Percentiles rank a stretch among this genome's conserved stretches.
Conservation (phyloP, 306 rosid species). For the Luffa aegyptiaca region DNA sequence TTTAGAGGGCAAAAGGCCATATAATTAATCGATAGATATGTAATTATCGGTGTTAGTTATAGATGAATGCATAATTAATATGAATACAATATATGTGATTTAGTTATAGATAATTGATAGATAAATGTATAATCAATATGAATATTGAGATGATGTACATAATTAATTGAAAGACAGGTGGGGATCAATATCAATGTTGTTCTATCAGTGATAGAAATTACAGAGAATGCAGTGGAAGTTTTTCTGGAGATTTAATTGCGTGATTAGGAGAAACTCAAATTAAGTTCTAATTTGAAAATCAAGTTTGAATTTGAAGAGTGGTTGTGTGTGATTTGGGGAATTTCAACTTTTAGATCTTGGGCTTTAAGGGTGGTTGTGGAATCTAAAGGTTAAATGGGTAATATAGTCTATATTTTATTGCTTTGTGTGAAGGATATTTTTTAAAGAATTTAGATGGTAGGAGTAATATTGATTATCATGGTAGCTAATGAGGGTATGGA, state of each 20-base stretch:
- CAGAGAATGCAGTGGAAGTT: neutral
- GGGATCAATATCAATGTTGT: neutral
- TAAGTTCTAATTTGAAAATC: neutral
- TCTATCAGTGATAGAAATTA: neutral
- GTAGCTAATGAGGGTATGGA: too few relatives aligned
- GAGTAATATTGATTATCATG: neutral
- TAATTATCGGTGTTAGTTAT: too few relatives aligned
- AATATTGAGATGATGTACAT: neutral
- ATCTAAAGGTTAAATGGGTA: neutral
- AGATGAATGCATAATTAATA: neutral
- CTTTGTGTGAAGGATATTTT: neutral
- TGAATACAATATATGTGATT: neutral
- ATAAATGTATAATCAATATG: neutral
- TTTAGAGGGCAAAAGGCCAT: neutral
- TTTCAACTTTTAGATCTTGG: neutral
- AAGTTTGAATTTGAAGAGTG: neutral
- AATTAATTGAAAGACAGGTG: neutral
- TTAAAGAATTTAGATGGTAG: neutral
- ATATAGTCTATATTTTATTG: neutral
- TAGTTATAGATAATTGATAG: neutral
- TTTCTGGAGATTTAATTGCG: neutral
- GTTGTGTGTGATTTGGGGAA: neutral
- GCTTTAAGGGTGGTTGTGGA: neutral
- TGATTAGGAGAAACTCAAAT: neutral
- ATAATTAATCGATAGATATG: neutral